phyloP scores from a whole-genome alignment of 1,139 yeast species.

The Lodderomyces orthopsilosis region DNA sequence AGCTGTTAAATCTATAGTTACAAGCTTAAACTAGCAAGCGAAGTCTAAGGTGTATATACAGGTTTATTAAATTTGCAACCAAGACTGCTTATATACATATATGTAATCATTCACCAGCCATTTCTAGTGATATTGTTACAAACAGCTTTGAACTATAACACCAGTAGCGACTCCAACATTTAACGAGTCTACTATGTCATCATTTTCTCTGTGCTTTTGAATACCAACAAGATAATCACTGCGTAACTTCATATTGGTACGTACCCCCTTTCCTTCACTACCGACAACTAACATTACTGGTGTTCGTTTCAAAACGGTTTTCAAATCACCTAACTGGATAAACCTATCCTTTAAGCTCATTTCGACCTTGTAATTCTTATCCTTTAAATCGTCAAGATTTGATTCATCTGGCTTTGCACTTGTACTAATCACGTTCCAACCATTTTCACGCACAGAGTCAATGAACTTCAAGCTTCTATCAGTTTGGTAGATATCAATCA shows the following conservation, averaged over 20 bases:
- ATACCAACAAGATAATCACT: conserved; percentile 67
- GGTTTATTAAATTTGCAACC: background rate
- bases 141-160: conserved; percentile 38
- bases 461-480: conserved; percentile 61
- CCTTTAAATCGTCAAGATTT: conserved; percentile 22
- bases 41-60: too few species aligned
- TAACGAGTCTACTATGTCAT: conserved; percentile 65
- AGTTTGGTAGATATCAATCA: conserved; percentile 58
- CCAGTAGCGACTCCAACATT: conserved; percentile 92
- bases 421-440: conserved; percentile 77
- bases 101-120: too few species aligned
- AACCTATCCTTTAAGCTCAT: conserved; percentile 27
- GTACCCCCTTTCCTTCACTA: conserved; percentile 79
- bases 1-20: too few species aligned
- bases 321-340: conserved; percentile 43
- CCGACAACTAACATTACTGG: conserved; percentile 80
- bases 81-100: too few species aligned
- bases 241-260: conserved; percentile 59
- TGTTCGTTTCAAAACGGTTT: conserved; percentile 36
- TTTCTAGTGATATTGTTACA: too few species aligned
- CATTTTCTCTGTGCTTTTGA: conserved; percentile 30
- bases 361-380: conserved; percentile 20
- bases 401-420: conserved; percentile 32
- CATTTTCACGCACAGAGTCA: conserved; percentile 50
- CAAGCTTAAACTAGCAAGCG: too few species aligned